A percentile compares a stretch with the other conserved stretches of the same genome.
These are phyloP conservation scores for Fraxinus albicans DNA, from an alignment of 305 asterid genomes.

Conservation along the genomic window DNA sequence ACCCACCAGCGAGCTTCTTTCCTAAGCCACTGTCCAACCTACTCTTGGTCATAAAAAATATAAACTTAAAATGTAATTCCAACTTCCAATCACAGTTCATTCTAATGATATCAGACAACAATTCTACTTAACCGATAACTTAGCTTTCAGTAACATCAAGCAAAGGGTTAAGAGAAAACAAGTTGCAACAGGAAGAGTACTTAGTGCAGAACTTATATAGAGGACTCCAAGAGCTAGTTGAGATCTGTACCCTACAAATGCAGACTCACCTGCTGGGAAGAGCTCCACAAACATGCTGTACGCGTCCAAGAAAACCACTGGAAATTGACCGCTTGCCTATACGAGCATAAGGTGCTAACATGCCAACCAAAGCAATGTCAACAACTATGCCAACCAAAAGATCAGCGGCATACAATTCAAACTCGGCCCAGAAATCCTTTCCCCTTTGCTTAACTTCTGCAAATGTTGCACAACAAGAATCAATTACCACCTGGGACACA, in stretches of 20 bases:
- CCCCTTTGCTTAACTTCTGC: constrained; percentile 94
- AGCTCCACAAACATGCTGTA: constrained; percentile 54
- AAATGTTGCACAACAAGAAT: constrained; percentile 91
- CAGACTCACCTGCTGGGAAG: constrained; percentile 79
- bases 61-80: not conserved
- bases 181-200: not conserved
- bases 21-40: not conserved
- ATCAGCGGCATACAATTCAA: constrained; percentile 91
- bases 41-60: not conserved
- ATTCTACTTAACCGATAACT: not conserved
- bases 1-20: not conserved
- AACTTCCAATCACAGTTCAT: not conserved
- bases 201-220: not conserved
- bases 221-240: not conserved
- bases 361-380: constrained; percentile 85
- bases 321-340: constrained; percentile 61
- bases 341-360: constrained; percentile 92
- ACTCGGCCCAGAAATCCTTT: constrained; percentile 87
- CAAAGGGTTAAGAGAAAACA: constrained; percentile 2
- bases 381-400: constrained; percentile 82
- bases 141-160: not conserved
- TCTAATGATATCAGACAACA: not conserved
- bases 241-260: not conserved
- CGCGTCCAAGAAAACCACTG: constrained; percentile 58
- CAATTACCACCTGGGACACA: constrained; percentile 64